These are phyloP conservation scores for Diophrys sp. DNA, from an alignment of 73 alveolate species.

Conservation along the genomic window DNA sequence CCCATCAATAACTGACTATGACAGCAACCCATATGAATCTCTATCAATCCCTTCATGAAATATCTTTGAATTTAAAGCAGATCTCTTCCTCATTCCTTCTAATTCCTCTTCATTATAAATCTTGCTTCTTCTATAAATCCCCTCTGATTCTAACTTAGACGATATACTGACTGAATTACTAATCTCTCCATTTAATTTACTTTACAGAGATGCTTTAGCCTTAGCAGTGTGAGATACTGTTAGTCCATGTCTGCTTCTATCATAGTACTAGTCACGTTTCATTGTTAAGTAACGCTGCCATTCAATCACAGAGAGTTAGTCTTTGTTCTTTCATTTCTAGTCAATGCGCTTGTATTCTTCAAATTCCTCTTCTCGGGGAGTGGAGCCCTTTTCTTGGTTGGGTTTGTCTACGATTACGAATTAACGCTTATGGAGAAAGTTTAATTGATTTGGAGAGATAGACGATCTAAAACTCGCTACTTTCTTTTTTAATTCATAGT, in stretches of 20 bases:
- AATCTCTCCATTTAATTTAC: not conserved
- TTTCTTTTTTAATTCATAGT: not conserved
- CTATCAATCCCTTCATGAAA: not conserved
- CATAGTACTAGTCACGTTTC: not conserved
- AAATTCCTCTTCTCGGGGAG: not conserved
- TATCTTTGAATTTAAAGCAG: not conserved
- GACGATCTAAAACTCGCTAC: not conserved
- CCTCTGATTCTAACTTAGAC: not conserved
- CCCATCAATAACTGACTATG: no score
- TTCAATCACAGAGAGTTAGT: no score
- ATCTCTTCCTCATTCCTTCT: not conserved
- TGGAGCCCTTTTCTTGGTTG: not conserved
- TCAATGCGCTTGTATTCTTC: not conserved
- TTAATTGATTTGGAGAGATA: not conserved
- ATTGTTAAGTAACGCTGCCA: not conserved
- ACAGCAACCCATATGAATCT: no score
- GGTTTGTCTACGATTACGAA: not conserved
- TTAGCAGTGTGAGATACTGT: not conserved
- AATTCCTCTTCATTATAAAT: not conserved
- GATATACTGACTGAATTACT: not conserved
- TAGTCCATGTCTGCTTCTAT: not conserved
- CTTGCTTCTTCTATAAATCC: not conserved
- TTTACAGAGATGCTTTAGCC: not conserved
- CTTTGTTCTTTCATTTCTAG: no score
- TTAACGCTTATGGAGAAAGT: not conserved